Conservation (phyloP, 352 stramenopile species). For the Pythium apleroticum region DNA sequence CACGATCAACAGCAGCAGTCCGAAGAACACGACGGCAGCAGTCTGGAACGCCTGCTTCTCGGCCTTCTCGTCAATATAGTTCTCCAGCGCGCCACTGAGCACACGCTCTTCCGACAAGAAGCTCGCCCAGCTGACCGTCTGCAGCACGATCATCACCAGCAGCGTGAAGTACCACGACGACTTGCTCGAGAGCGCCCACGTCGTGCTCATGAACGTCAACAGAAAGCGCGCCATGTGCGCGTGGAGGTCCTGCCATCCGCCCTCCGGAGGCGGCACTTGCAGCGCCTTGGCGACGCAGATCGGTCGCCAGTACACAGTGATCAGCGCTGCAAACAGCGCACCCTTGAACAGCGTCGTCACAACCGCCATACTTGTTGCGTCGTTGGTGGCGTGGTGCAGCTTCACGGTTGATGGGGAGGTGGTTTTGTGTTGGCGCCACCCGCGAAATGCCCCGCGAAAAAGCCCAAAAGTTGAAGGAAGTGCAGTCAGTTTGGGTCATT, state of each 20-base stretch:
- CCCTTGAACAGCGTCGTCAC: constrained; percentile 34
- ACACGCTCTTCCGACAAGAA: constrained; percentile 40
- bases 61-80: constrained; percentile 32
- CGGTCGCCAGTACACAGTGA: constrained; percentile 52
- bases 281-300: constrained; percentile 43
- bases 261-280: constrained; percentile 27
- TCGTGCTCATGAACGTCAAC: constrained; percentile 58
- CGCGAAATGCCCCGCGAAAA: constrained; percentile 11
- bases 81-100: constrained; percentile 13
- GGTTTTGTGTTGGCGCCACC: neutral
- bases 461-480: constrained; percentile 3
- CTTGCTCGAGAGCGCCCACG: constrained; percentile 35
- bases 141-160: constrained; percentile 42
- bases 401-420: neutral
- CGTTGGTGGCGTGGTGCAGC: neutral
- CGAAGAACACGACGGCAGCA: constrained; percentile 46
- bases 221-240: constrained; percentile 54
- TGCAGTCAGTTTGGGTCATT: constrained; percentile 6
- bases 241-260: constrained; percentile 33
- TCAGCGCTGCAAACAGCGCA: constrained; percentile 36
- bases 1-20: constrained; percentile 43
- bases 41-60: constrained; percentile 51
- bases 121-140: constrained; percentile 53
- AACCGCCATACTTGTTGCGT: constrained; percentile 10
- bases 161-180: constrained; percentile 48